Base-by-base conservation (phyloP, 306 rosid species). In the Vigna radiata region DNA sequence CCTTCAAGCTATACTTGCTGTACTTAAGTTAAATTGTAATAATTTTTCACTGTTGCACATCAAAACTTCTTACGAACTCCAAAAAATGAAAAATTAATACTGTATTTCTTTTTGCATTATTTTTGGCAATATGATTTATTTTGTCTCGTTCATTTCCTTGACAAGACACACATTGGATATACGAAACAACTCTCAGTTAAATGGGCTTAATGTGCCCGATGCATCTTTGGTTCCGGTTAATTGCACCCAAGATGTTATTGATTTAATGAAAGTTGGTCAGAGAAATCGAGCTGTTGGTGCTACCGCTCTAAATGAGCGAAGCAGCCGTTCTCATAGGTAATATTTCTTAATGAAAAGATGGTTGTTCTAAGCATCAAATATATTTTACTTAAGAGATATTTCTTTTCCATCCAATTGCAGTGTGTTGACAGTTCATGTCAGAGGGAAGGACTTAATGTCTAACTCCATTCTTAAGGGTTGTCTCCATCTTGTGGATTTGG, bases 311-410 rank as follows among this genome's bases (percentile, higher is more conserved):
- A 92, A 95, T 25, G 98, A 90, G 82, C 81, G 98, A 69, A 95
- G 98, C 81, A 95, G 98, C 76, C 96, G 98, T 69, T 95, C 98
- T 43, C 98, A 95, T 56, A 92, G 98, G 98, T 95, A 64, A 81
- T 68, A 60, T 7, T 14, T 68, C 43, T 19, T 16, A 52, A 75
- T 67, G 55, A 68, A 59, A 29, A 61, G 16, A 53, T 41, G 43
- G 55, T 39, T 65, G 27, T 19, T 60, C 66, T 59, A 50, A 46
- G 23, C 49, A 76, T 79, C 13, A 61, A 39, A 58, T 8, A 31
- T 68, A 65, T 41, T 18, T 76, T 36, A 61, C 46, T 27, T 61
- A 53, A 53, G 36, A 8, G 1, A 41, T 63, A 25, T 37, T 36
- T 67, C 15, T 77, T 69, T 79, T 50, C 68, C 37, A 44, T 78